Evolutionary conservation across 208 protist genomes (phyloP).

Genomic region (Vickermania ingenoplastis): DNA sequence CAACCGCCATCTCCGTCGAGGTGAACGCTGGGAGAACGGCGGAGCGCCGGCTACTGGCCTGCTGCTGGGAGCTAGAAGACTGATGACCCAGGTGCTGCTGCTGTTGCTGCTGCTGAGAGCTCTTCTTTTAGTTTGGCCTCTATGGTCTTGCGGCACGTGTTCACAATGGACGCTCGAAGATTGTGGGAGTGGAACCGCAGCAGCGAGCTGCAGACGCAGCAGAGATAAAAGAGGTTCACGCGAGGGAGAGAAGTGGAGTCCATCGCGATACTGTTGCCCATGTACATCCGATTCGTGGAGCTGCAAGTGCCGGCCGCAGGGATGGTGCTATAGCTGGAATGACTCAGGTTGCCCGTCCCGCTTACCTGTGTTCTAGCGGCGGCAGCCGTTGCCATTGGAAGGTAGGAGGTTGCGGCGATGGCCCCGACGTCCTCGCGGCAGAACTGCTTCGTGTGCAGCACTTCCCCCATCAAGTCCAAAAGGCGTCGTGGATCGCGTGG

Average conservation of each 20-base stretch:
- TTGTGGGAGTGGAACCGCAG: not conserved
- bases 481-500: conserved; percentile 24
- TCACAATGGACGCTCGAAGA: not conserved
- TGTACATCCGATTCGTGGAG: not conserved
- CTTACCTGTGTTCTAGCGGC: not conserved
- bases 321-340: not conserved
- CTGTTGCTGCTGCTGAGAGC: too few species aligned
- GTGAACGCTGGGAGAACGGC: not conserved
- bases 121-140: not conserved
- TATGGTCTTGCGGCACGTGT: not conserved
- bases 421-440: conserved; percentile 7
- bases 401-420: conserved; percentile 2
- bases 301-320: not conserved
- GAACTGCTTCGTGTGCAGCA: conserved; percentile 7
- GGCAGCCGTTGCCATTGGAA: not conserved
- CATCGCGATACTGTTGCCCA: not conserved
- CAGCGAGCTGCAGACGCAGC: not conserved
- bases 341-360: not conserved
- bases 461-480: conserved; percentile 49
- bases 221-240: not conserved
- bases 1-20: not conserved
- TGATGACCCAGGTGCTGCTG: conserved; percentile 4
- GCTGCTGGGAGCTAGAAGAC: not conserved
- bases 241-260: not conserved
- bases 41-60: not conserved